Conservation (phyloP, 1,284 basidiomycete genomes). For the Phylloporus sp. region DNA sequence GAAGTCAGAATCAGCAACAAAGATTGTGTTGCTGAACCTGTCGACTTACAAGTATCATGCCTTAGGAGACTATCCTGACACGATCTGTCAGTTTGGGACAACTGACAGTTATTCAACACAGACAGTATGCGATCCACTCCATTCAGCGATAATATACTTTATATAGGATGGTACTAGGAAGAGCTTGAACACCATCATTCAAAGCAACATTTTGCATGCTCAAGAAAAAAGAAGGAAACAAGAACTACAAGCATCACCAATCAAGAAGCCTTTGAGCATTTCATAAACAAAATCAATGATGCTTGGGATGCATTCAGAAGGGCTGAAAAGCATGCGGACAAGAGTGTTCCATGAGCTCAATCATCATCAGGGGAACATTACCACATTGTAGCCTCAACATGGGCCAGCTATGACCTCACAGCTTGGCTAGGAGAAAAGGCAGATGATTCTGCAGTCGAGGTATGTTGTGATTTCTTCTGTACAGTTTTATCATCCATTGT, state of each 20-base stretch:
- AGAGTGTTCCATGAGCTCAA: background rate
- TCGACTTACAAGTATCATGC: background rate
- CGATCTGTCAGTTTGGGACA: background rate
- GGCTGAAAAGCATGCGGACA: background rate
- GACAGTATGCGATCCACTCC: background rate
- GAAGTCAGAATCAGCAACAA: no score
- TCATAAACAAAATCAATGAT: conserved; percentile 7
- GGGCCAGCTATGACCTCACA: background rate
- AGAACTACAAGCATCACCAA: conserved; percentile 3
- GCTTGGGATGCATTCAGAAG: background rate
- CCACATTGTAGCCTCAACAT: background rate
- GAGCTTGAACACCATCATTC: conserved; percentile 15
- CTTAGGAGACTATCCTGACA: background rate
- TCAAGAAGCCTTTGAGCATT: conserved; percentile 12
- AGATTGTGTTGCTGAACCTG: background rate
- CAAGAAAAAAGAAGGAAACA: conserved; percentile 11
- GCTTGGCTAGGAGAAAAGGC: background rate
- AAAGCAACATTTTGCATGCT: background rate
- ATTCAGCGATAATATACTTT: background rate
- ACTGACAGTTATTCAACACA: background rate
- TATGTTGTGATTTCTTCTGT: no score
- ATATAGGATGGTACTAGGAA: conserved; percentile 8
- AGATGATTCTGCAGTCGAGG: background rate
- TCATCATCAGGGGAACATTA: background rate
- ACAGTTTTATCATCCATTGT: background rate